phyloP scores from a whole-genome alignment of 805 yeast genomes.

The Barnettozyma californica region DNA sequence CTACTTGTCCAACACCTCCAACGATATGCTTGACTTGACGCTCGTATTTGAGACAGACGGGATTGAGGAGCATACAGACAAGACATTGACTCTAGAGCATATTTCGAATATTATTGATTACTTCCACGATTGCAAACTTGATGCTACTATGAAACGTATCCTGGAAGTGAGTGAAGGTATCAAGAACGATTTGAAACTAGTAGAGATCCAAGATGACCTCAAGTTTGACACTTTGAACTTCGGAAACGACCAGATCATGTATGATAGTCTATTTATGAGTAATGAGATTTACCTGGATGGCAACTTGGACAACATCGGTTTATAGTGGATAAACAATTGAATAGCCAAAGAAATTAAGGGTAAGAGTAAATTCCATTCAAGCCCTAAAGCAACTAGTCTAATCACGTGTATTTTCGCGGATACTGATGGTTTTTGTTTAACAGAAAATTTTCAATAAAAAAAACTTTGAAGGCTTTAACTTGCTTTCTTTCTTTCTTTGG shows the following conservation, averaged over 20 bases:
- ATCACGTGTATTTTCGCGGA: not conserved
- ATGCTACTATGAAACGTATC: slow-evolving; percentile 39
- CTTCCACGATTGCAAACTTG: slow-evolving; percentile 26
- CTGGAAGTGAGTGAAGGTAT: slow-evolving; percentile 39
- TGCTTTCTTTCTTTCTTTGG: slow-evolving; percentile 15
- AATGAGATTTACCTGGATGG: slow-evolving; percentile 24
- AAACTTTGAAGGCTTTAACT: not conserved
- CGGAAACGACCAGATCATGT: slow-evolving; percentile 17
- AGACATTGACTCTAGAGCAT: slow-evolving; percentile 16
- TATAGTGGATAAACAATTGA: no score
- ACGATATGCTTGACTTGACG: slow-evolving; percentile 15
- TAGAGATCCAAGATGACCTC: slow-evolving; percentile 23
- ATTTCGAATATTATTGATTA: slow-evolving; percentile 21
- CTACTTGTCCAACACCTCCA: slow-evolving; percentile 23
- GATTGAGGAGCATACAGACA: slow-evolving; percentile 14
- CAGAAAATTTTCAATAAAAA: not conserved
- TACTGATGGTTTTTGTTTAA: not conserved
- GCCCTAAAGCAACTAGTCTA: not conserved
- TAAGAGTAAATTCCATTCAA: not conserved
- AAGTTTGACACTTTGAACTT: slow-evolving; percentile 18
- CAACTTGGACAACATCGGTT: not conserved
- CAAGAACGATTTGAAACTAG: slow-evolving; percentile 36
- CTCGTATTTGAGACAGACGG: slow-evolving; percentile 4
- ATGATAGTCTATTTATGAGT: slow-evolving; percentile 21
- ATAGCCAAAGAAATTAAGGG: no score